A percentile compares a stretch with the other conserved stretches of the same genome.
Conservation (phyloP, 2,329 filamentous ascomycete genomes). For the Aspergillus flavus region DNA sequence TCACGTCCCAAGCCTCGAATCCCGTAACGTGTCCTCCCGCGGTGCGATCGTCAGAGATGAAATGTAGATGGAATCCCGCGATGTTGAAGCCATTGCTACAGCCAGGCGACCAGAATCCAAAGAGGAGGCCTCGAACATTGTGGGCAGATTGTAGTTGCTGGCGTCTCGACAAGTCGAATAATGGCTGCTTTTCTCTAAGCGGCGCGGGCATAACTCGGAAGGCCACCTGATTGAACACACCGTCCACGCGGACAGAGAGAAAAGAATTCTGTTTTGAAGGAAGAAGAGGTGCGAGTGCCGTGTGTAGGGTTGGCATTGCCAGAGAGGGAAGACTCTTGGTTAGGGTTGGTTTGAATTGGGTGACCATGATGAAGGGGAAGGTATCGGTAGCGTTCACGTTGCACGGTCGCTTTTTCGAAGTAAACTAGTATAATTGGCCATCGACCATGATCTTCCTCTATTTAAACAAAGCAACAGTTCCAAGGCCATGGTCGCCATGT, state of each 20-base stretch:
- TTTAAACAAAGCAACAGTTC: slow-evolving; percentile 46
- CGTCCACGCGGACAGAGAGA: slow-evolving; percentile 12
- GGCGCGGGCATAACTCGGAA: slow-evolving; percentile 12
- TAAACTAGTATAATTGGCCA: slow-evolving; percentile 45
- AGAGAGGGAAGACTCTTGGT: slow-evolving; percentile 13
- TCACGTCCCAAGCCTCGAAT: slow-evolving; percentile 34
- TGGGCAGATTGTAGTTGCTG: slow-evolving; percentile 36
- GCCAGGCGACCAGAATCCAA: slow-evolving; percentile 46
- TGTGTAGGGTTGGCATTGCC: slow-evolving; percentile 2
- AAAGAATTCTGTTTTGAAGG: slow-evolving; percentile 13
- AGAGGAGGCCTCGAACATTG: slow-evolving; percentile 42
- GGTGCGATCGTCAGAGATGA: slow-evolving; percentile 38
- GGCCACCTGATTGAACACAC: background rate
- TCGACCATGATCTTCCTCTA: slow-evolving; percentile 50
- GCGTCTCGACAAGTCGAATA: slow-evolving; percentile 23
- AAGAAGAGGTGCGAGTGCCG: slow-evolving; percentile 12
- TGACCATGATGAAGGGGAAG: slow-evolving; percentile 43
- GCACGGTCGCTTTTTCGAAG: slow-evolving; percentile 38
- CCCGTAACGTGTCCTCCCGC: slow-evolving; percentile 37
- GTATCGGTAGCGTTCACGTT: slow-evolving; percentile 36
- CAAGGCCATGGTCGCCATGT: slow-evolving; percentile 49
- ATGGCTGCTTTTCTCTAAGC: background rate
- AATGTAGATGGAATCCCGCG: slow-evolving; percentile 48
- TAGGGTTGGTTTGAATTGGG: slow-evolving; percentile 31
- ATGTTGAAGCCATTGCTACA: slow-evolving; percentile 47